phyloP scores from a whole-genome alignment of 2,329 filamentous ascomycete genomes.

The Fusarium succisae region DNA sequence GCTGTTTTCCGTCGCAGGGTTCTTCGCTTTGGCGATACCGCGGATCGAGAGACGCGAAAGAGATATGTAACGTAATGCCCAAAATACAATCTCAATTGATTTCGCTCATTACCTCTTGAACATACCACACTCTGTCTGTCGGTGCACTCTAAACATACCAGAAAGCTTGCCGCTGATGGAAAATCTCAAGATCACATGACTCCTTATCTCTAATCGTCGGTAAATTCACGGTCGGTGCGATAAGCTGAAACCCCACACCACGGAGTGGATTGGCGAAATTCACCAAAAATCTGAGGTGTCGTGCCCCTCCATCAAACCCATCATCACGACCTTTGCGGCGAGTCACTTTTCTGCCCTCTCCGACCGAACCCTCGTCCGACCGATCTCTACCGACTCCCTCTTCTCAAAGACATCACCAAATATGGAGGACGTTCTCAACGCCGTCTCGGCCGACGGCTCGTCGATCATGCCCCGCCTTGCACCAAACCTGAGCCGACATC shows the following conservation, averaged over 20 bases:
- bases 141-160: constrained; percentile 21
- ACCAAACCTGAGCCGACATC: constrained; percentile 90
- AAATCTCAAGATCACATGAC: constrained; percentile 53
- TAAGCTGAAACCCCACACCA: constrained; percentile 48
- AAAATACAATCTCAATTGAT: constrained; percentile 18
- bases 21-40: neutral
- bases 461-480: constrained; percentile 90
- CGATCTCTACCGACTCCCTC: constrained; percentile 13
- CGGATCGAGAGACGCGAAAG: too few species aligned
- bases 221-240: constrained; percentile 47
- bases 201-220: constrained; percentile 40
- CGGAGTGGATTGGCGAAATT: constrained; percentile 53
- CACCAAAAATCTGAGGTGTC: constrained; percentile 49
- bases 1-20: neutral
- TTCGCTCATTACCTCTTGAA: neutral
- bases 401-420: constrained; percentile 32
- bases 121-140: constrained; percentile 15
- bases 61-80: neutral
- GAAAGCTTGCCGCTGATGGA: constrained; percentile 37
- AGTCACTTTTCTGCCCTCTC: constrained; percentile 38
- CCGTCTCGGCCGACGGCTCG: constrained; percentile 73
- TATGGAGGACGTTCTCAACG: constrained; percentile 57
- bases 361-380: constrained; percentile 21
- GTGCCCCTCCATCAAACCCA: constrained; percentile 50
- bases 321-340: constrained; percentile 39